Conservation (phyloP, 495 filamentous ascomycete species). For the Daldinia concentrica region DNA sequence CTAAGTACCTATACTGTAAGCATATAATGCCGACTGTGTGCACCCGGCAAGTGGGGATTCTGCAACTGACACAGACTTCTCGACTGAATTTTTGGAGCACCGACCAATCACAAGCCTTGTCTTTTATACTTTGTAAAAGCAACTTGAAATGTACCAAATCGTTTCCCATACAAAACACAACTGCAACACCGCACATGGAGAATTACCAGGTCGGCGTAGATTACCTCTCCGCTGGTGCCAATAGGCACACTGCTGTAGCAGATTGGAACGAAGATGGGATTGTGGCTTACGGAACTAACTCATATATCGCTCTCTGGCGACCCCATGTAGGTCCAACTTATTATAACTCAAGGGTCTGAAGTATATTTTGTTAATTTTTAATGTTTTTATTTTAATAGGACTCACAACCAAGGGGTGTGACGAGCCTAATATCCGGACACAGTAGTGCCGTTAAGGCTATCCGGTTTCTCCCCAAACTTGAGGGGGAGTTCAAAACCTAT, state of each 20-base stretch:
- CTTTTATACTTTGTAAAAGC: slow-evolving; percentile 22
- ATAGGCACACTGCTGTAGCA: slow-evolving; percentile 86
- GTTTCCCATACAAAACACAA: slow-evolving; percentile 1
- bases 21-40: background rate
- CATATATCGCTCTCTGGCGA: slow-evolving; percentile 88
- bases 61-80: slow-evolving; percentile 34
- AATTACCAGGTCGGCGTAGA: slow-evolving; percentile 45
- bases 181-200: slow-evolving; percentile 25
- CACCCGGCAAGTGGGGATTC: slow-evolving; percentile 8
- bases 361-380: slow-evolving; percentile 20
- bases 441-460: slow-evolving; percentile 83
- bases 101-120: slow-evolving; percentile 31
- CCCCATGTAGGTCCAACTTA: slow-evolving; percentile 70
- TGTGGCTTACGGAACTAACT: slow-evolving; percentile 89
- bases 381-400: slow-evolving; percentile 47
- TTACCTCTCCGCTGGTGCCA: slow-evolving; percentile 87
- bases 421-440: slow-evolving; percentile 79
- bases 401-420: slow-evolving; percentile 67
- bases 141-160: background rate
- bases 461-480: slow-evolving; percentile 71
- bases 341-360: background rate
- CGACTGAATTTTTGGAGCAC: slow-evolving; percentile 17
- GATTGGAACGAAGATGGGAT: slow-evolving; percentile 84
- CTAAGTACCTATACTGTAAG: slow-evolving; percentile 1
- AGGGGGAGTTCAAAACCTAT: slow-evolving; percentile 57